Evolutionary conservation across 2,329 filamentous ascomycete genomes (phyloP), one percentile per base, ranked within the genome.

Genomic region (Colletotrichum tanaceti): DNA sequence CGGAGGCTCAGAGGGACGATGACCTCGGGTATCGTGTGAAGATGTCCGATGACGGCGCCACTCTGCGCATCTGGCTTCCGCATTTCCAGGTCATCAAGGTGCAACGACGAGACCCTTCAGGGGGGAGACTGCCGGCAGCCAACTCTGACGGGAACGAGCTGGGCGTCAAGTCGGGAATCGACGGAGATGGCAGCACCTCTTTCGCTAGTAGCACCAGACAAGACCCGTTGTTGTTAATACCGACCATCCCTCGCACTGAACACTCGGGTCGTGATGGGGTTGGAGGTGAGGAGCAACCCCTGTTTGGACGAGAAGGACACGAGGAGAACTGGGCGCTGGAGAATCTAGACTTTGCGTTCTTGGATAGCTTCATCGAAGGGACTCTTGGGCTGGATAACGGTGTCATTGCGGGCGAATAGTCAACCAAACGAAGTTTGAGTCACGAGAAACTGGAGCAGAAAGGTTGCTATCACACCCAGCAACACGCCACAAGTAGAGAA

Each of bases 251-350:
- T 14, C 4, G 38, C 14, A 11, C 32, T 16, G 50, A 16, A 9
- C 3, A 20, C 11, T 1, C 6, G 5, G 50, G n/a, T 4, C 24
- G 6, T 13, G 16, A 18, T 5, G 28, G 18, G 1, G 10, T 5
- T 41, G 57, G 79, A 38, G 75, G 77, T 58, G 71, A 57, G 13
- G 73, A 75, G 13, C 73, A 73, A 47, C 11, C 43, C 7, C 18
- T 18, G 9, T 20, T 46, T 18, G 20, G 7, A 4, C 11, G 20
- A 5, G 24, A 16, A 11, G 11, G 32, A 11, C 4, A 2, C 9
- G 44, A 46, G 47, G 49, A 32, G 16, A 38, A 63, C n/a, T 70
- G 67, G 67, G 35, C 58, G 7, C 39, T 70, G 2, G 20, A 63
- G 18, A 57, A 50, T 18, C n/a, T 63, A 3, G 67, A 70, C 24